Conservation (phyloP, 2,329 filamentous ascomycete species). For the Penicillium sp. region DNA sequence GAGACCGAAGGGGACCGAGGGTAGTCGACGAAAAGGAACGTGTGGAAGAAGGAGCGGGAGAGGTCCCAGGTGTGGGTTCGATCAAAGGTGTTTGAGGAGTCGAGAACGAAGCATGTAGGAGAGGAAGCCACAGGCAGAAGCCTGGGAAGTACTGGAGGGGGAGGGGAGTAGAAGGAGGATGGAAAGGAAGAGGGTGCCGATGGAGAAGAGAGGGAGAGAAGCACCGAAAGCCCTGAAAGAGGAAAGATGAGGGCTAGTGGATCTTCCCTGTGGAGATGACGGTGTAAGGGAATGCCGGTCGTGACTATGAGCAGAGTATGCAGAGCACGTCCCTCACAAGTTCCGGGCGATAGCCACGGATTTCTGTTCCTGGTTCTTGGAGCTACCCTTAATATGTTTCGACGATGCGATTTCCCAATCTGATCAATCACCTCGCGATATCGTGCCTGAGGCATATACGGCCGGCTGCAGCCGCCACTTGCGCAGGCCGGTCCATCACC, state of each 20-base stretch:
- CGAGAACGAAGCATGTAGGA: conserved; percentile 4
- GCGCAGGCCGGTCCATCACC: conserved; percentile 24
- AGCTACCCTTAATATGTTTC: background rate
- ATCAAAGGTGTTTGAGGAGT: conserved; percentile 5
- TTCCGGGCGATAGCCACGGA: background rate
- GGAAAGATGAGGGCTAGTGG: conserved; percentile 30
- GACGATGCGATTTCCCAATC: conserved; percentile 10
- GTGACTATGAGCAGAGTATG: conserved; percentile 2
- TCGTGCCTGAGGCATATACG: conserved; percentile 16
- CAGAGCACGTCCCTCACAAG: background rate
- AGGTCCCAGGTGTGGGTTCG: conserved; percentile 5
- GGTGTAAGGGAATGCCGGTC: conserved; percentile 15
- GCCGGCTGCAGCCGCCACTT: conserved; percentile 17
- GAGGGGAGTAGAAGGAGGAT: conserved; percentile 9
- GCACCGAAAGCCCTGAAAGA: conserved; percentile 10
- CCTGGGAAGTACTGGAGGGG: conserved; percentile 10
- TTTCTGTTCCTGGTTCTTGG: background rate
- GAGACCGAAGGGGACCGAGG: conserved; percentile 2
- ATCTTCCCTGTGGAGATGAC: conserved; percentile 32
- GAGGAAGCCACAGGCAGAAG: conserved; percentile 15
- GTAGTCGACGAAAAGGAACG: conserved; percentile 10
- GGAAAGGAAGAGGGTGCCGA: conserved; percentile 17
- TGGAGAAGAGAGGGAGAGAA: background rate
- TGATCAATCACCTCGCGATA: conserved; percentile 22
- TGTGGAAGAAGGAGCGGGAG: conserved; percentile 11